Evolutionary conservation across 169 alveolate genomes (phyloP), one percentile per base, ranked within the genome.

Genomic region (Plasmodium vivax): DNA sequence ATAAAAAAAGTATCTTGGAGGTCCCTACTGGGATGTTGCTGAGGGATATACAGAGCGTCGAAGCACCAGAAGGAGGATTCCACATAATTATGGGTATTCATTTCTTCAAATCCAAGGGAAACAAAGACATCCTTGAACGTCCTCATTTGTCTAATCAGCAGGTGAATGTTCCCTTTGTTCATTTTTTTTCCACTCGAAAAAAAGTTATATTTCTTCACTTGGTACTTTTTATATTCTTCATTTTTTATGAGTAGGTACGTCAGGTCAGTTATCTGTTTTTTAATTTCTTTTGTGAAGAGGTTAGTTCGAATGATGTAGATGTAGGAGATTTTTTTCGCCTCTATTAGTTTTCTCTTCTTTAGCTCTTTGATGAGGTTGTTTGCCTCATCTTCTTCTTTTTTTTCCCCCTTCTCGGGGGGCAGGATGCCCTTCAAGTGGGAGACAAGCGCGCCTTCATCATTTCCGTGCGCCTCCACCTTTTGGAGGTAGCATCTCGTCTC

Each of bases 11-110:
- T 99, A 95, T 99, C 99, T 93, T 99, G 99, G 19, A 99, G 98
- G 95, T 99, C 99, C 71, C 99, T 98, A 3, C 99, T 99, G 12
- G 99, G 99, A 94, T 99, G 99, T 93, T 99, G 99, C 97, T 99
- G 99, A 10, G 99, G 99, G 94, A 98, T 99, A 98, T 98, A 99
- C 56, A 99, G 98, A 9, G 99, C 97, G 95, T 99, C 99, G 96
- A 99, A 99, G 96, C 99, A 99, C 99, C 99, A 99, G 97, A 99
- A 99, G 6, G 99, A 98, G 71, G 99, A 97, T 96, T 99, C 99
- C 19, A 99, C 99, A 96, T 97, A 99, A 91, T 98, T 98, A 92
- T 99, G 98, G 30, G 99, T 99, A 32, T 99, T 99, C 99, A 99
- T 99, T 97, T 99, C 99, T 97, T 99, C 99, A 96, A 99, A 98